Percentiles rank a stretch among this genome's conserved stretches.
phyloP scores from a whole-genome alignment of 495 filamentous ascomycete species.

The Saxophila tyrrhenica region DNA sequence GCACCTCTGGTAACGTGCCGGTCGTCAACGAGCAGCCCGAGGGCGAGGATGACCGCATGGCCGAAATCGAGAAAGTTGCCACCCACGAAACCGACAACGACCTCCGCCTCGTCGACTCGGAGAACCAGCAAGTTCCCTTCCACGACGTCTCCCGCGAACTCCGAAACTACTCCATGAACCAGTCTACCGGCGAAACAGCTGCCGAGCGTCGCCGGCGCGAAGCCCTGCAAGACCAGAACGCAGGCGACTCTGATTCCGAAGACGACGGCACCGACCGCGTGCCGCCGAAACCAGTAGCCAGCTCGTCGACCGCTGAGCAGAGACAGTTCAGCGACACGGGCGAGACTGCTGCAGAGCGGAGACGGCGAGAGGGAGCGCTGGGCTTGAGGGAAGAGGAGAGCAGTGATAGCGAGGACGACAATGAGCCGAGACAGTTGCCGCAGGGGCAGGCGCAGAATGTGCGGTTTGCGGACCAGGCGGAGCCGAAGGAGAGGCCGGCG shows the following conservation, averaged over 20 bases:
- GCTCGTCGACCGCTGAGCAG: constrained; percentile 15
- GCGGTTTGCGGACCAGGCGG: constrained; percentile 36
- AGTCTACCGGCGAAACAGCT: constrained; percentile 18
- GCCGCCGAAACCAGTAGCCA: constrained; percentile 20
- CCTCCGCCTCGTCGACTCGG: constrained; percentile 25
- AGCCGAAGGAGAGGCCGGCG: not conserved
- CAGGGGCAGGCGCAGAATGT: constrained; percentile 27
- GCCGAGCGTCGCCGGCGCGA: constrained; percentile 30
- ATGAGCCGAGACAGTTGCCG: constrained; percentile 20
- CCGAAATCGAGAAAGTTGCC: constrained; percentile 18
- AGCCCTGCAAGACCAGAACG: constrained; percentile 10
- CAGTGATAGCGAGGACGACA: constrained; percentile 30
- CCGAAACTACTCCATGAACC: not conserved
- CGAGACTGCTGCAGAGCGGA: constrained; percentile 75
- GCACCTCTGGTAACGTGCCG: not conserved
- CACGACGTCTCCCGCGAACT: constrained; percentile 27
- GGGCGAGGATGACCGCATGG: not conserved
- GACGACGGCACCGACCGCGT: constrained; percentile 48
- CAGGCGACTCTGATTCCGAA: constrained; percentile 36
- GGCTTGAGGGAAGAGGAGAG: constrained; percentile 44
- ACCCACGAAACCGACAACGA: constrained; percentile 20
- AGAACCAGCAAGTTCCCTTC: constrained; percentile 25
- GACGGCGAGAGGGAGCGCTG: constrained; percentile 75
- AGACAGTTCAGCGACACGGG: constrained; percentile 37
- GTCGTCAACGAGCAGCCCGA: not conserved